Evolutionary conservation across 2,329 filamentous ascomycete genomes (phyloP), one percentile per base, ranked within the genome.

Genomic region (Talaromyces sp.): DNA sequence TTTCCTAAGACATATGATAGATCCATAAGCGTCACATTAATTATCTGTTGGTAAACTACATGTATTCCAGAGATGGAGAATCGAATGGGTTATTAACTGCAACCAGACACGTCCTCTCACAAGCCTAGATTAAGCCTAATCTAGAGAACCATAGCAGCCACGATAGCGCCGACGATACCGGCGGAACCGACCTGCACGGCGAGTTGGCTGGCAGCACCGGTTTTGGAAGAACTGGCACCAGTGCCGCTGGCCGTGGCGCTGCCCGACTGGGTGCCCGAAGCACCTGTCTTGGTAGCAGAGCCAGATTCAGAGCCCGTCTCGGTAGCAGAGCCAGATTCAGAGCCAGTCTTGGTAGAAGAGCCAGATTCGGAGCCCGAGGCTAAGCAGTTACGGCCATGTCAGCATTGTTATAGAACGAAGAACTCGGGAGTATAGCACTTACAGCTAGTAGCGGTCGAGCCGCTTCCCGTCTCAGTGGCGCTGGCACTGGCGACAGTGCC

Each of bases 121-220:
- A 26, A 27, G 11, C 38, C 24, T 49, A 32, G 26, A 21, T 21
- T 10, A 26, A 29, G 13, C 43, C 31, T 10, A 35, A 43, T 57
- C n/a, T 29, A 77, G 65, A 77, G 70, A 66, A 71, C 73, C 59
- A 74, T 71, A 51, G 72, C 71, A 59, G 73, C 75, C 55, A 74
- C 58, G 14, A 74, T 62, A 52, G 76, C 64, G 38, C 74, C 74
- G 17, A 75, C 51, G 26, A 75, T 58, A 49, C 73, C 71, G 46
- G 69, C 73, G 26, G 71, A 70, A 52, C 73, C 69, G 10, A 74
- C 59, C 61, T 72, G 68, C 43, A 70, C 31, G 31, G 55, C 58
- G 8, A 61, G 27, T 62, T 71, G 62, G 52, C 68, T 60, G 55
- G 72, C 75, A 49, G 71, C 71, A 38, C 72, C 72, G 51, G 65